Conservation (phyloP, 805 yeast genomes). For the Metschnikowia lochheadii region DNA sequence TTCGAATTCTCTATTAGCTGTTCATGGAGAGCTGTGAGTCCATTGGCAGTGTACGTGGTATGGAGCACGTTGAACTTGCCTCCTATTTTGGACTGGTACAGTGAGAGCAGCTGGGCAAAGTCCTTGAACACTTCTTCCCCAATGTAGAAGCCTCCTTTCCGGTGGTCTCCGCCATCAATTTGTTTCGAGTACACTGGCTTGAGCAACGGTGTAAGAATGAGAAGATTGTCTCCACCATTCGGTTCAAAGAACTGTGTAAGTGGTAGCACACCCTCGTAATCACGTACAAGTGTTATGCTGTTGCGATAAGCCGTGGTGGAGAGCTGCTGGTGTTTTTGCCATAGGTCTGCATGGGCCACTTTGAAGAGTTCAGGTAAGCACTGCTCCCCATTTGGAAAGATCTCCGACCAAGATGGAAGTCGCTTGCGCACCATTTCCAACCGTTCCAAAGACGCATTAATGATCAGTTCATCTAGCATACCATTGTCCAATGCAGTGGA, state of each 20-base stretch:
- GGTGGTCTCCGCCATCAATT: slow-evolving; percentile 7
- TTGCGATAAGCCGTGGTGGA: slow-evolving; percentile 45
- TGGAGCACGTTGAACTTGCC: slow-evolving; percentile 46
- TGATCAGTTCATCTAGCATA: slow-evolving; percentile 40
- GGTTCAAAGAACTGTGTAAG: slow-evolving; percentile 36
- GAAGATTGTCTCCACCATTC: slow-evolving; percentile 25
- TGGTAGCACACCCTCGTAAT: slow-evolving; percentile 48
- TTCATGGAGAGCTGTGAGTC: slow-evolving; percentile 53
- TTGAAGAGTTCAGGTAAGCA: slow-evolving; percentile 23
- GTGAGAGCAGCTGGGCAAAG: slow-evolving; percentile 43
- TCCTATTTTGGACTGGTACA: slow-evolving; percentile 29
- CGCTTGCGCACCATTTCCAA: slow-evolving; percentile 41
- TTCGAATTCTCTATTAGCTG: slow-evolving; percentile 48
- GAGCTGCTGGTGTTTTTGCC: slow-evolving; percentile 42
- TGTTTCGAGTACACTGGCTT: slow-evolving; percentile 30
- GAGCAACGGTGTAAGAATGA: slow-evolving; percentile 36
- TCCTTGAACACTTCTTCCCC: slow-evolving; percentile 53
- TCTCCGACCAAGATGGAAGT: slow-evolving; percentile 43
- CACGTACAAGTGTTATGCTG: slow-evolving; percentile 52
- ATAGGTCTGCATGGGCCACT: slow-evolving; percentile 25
- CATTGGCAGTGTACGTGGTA: slow-evolving; percentile 56
- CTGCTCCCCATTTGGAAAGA: slow-evolving; percentile 35
- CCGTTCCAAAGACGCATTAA: slow-evolving; percentile 38
- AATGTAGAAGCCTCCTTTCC: slow-evolving; percentile 22
- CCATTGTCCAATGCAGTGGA: slow-evolving; percentile 37